Conservation (phyloP, 2,329 filamentous ascomycete species). For the Dactylella cylindrospora region DNA sequence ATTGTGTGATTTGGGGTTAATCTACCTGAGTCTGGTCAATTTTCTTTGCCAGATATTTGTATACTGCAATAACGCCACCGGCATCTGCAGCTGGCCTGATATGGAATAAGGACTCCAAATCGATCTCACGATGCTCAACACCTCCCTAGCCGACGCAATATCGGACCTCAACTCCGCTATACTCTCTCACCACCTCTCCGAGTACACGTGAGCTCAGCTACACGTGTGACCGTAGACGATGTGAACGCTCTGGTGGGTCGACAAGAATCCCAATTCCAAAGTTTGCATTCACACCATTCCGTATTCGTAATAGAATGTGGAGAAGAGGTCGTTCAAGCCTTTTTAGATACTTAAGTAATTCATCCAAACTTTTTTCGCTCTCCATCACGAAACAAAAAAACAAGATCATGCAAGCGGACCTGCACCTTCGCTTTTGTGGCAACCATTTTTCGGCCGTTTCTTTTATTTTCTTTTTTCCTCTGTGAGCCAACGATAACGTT, state of each 20-base stretch:
- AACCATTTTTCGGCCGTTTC: constrained; percentile 8
- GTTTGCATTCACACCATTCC: constrained; percentile 9
- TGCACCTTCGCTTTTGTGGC: constrained; percentile 17
- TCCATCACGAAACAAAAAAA: no score
- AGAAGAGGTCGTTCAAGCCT: constrained; percentile 11
- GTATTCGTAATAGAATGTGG: constrained; percentile 6
- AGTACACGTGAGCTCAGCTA: constrained; percentile 25
- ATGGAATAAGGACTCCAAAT: background rate
- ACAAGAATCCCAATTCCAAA: constrained; percentile 13
- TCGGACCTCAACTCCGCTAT: constrained; percentile 21
- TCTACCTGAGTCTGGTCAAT: constrained; percentile 14
- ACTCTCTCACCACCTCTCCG: background rate
- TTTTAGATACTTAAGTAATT: background rate
- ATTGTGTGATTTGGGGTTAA: no score
- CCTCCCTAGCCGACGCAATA: constrained; percentile 19
- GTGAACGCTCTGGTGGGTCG: background rate
- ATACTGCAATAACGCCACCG: constrained; percentile 3
- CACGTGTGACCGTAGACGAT: constrained; percentile 7
- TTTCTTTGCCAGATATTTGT: background rate
- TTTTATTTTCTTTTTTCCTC: no score
- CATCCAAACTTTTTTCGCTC: background rate
- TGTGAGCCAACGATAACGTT: no score
- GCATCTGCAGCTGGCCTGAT: constrained; percentile 2
- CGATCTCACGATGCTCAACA: background rate
- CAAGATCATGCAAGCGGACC: no score